These are phyloP conservation scores for Rhizopogon vesiculosus DNA, from an alignment of 768 basidiomycete species.

Conservation along the genomic window DNA sequence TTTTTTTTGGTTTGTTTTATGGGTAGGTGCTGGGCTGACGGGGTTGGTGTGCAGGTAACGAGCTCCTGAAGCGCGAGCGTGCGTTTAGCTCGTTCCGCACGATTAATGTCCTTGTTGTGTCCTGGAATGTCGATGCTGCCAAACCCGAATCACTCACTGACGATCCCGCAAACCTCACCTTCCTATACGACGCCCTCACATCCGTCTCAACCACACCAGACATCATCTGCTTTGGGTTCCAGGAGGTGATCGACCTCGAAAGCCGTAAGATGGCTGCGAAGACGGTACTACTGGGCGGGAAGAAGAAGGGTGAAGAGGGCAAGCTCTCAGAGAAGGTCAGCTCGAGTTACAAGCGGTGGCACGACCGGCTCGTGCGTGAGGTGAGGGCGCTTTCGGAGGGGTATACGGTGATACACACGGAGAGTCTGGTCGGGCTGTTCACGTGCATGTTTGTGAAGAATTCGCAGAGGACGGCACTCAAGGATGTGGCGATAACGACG, in stretches of 20 bases:
- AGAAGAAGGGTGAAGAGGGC: constrained; percentile 55
- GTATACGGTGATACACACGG: constrained; percentile 79
- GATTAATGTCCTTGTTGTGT: constrained; percentile 72
- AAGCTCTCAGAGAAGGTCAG: constrained; percentile 76
- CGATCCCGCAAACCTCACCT: constrained; percentile 66
- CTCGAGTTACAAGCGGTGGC: constrained; percentile 83
- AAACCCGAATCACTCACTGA: constrained; percentile 71
- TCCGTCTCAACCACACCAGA: constrained; percentile 71
- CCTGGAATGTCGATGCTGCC: constrained; percentile 92
- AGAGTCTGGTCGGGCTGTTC: constrained; percentile 89
- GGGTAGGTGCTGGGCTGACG: neutral
- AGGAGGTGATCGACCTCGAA: constrained; percentile 96
- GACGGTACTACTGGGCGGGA: constrained; percentile 73
- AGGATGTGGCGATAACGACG: constrained; percentile 70
- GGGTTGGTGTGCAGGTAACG: constrained; percentile 49
- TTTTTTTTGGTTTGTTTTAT: too few species aligned
- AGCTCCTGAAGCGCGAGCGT: constrained; percentile 68
- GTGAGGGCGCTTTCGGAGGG: constrained; percentile 76
- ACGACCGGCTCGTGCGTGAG: constrained; percentile 69
- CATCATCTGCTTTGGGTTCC: constrained; percentile 91
- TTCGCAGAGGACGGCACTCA: constrained; percentile 52
- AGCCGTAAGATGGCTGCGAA: constrained; percentile 90
- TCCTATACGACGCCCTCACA: constrained; percentile 72
- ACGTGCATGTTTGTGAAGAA: constrained; percentile 70
- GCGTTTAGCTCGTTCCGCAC: constrained; percentile 78